Evolutionary conservation across 306 rosid genomes (phyloP), one percentile per base, ranked within the genome.

Genomic region (Calophaca sinica): DNA sequence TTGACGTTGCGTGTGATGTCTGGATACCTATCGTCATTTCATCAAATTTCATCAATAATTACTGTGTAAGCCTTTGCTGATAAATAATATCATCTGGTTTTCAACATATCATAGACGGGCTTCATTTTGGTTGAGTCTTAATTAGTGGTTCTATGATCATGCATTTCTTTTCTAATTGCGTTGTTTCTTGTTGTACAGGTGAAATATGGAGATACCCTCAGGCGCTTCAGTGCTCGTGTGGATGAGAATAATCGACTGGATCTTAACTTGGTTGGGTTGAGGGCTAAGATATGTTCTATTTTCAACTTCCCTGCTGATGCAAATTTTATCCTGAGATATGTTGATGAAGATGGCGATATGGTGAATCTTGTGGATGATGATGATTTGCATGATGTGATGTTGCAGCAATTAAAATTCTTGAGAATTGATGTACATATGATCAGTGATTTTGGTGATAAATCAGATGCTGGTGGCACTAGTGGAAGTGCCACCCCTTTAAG

Each of bases 321-420:
- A 31, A 84, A 88, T 62, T 57, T 89, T 2, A 71, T 48, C 32
- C 62, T 96, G 86, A 88, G 89, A 26, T 96, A 96, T 73, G 50
- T 86, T 12, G 99, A 96, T 45, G 99, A 96, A 83, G 99, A 96
- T 79, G 99, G 98, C 1, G 99, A 96, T 84, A 49, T 73, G 26
- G 98, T 96, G 60, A 80, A 96, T 15, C 86, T 96, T 1, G 92
- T 83, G 62, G 93, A 90, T 62, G 97, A 90, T 39, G 90, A 85
- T 72, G 99, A 96, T 85, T 84, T 96, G 66, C 80, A 29, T 67
- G 99, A 96, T 64, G 85, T 84, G 75, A 79, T 84, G 97, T 84
- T 75, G 77, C 99, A 96, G 83, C 38, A 62, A 26, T 75, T 96
- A 54, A 90, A 83, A 51, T 90, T 89, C 82, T 76, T 92, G 91